Evolutionary conservation across 192 early-diverging fungal genomes (phyloP).

Genomic region (Helicostylum pulchrum): DNA sequence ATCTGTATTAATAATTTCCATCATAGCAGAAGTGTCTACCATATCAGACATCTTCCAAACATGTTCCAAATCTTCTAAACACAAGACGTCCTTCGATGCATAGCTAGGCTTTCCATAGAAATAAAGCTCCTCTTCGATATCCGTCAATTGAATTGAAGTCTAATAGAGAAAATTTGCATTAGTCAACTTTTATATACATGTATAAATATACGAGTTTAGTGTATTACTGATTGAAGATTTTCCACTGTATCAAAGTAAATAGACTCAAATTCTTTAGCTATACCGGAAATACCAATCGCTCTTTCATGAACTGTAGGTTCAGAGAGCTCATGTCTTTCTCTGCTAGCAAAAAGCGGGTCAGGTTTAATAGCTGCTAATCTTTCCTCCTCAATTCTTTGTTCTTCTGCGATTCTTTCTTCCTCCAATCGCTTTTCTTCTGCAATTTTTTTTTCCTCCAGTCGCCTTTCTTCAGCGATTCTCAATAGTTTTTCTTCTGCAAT

Average conservation of each 20-base stretch:
- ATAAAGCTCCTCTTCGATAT: no score
- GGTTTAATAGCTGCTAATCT: neutral
- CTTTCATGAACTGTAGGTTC: neutral
- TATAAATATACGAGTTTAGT: no score
- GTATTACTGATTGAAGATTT: neutral
- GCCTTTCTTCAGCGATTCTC: no score
- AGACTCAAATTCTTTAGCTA: neutral
- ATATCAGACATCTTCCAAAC: neutral
- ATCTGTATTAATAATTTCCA: no score
- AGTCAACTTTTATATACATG: no score
- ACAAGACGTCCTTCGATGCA: no score
- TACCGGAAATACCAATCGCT: neutral
- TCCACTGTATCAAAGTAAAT: neutral
- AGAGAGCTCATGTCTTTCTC: neutral
- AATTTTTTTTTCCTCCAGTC: no score
- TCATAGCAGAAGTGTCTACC: neutral
- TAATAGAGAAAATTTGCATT: no score
- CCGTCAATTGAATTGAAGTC: no score
- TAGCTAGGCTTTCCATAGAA: no score
- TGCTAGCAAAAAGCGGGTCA: neutral
- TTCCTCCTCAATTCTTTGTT: neutral
- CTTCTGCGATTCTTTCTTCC: neutral
- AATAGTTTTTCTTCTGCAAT: no score
- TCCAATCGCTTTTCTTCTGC: neutral
- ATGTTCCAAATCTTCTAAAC: neutral